phyloP scores from a whole-genome alignment of 1,284 basidiomycete species.

The Taiwanofungus camphoratus region DNA sequence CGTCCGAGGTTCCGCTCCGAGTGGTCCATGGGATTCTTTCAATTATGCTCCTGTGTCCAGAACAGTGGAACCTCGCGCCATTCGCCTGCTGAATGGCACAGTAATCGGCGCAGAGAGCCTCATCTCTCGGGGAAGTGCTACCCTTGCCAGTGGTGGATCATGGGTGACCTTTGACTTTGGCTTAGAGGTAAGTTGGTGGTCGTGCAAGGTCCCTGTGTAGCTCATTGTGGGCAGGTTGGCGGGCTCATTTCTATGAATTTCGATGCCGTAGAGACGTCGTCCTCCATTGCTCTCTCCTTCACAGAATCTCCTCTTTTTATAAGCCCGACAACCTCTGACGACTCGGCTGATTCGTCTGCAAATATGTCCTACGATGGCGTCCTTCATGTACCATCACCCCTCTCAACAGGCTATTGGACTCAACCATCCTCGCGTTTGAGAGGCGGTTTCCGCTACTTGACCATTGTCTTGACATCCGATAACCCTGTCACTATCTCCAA shows the following conservation, averaged over 20 bases:
- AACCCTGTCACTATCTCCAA: slow-evolving; percentile 36
- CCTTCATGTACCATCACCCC: slow-evolving; percentile 33
- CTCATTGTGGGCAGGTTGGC: no score
- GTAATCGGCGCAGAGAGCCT: slow-evolving; percentile 31
- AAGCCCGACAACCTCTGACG: slow-evolving; percentile 37
- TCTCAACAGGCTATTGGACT: slow-evolving; percentile 39
- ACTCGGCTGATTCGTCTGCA: slow-evolving; percentile 31
- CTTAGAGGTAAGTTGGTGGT: slow-evolving; percentile 39
- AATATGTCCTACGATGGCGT: slow-evolving; percentile 43
- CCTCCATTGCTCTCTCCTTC: slow-evolving; percentile 40
- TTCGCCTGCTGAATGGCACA: slow-evolving; percentile 29
- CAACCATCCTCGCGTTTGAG: slow-evolving; percentile 40
- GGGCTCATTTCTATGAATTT: slow-evolving; percentile 37
- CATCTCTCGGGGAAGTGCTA: slow-evolving; percentile 25
- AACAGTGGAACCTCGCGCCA: slow-evolving; percentile 32
- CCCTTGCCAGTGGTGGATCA: slow-evolving; percentile 32
- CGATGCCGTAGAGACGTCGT: slow-evolving; percentile 24
- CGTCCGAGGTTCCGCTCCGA: slow-evolving; percentile 32
- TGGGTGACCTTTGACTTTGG: slow-evolving; percentile 44
- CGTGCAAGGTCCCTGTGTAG: no score
- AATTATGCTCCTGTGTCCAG: slow-evolving; percentile 39
- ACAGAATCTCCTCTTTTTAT: slow-evolving; percentile 45
- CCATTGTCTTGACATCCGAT: slow-evolving; percentile 37
- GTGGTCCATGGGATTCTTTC: slow-evolving; percentile 43
- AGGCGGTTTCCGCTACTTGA: slow-evolving; percentile 54